These are phyloP conservation scores for Termitomyces sp. DNA, from an alignment of 768 basidiomycete genomes.

Conservation along the genomic window DNA sequence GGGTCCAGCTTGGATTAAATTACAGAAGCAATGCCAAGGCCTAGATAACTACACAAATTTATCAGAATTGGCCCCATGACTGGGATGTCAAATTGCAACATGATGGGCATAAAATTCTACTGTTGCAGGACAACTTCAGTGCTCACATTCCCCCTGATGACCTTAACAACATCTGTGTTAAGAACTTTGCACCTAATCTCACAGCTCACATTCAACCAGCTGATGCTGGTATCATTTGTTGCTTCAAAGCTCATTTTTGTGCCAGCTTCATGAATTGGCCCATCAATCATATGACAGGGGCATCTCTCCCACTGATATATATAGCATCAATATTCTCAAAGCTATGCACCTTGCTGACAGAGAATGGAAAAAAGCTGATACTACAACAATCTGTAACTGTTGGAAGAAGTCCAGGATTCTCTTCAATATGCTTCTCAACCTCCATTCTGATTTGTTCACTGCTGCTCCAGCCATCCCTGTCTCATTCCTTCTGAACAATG, in stretches of 20 bases:
- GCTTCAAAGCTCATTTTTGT: neutral
- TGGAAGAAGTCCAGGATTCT: slow-evolving; percentile 30
- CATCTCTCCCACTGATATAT: slow-evolving; percentile 25
- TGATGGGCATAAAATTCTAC: slow-evolving; percentile 1
- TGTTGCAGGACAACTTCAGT: slow-evolving; percentile 4
- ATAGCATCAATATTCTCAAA: slow-evolving; percentile 28
- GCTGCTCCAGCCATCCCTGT: slow-evolving; percentile 19
- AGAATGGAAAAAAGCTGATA: no score
- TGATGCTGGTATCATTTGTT: no score
- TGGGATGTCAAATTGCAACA: slow-evolving; percentile 27
- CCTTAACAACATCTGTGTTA: slow-evolving; percentile 2
- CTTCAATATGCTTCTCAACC: slow-evolving; percentile 10
- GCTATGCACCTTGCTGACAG: no score
- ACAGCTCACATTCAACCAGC: slow-evolving; percentile 2
- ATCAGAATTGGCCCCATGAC: neutral
- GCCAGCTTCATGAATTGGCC: slow-evolving; percentile 16
- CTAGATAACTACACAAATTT: neutral
- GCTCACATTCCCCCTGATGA: neutral
- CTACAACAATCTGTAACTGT: no score
- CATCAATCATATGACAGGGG: slow-evolving; percentile 26
- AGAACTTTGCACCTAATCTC: slow-evolving; percentile 26
- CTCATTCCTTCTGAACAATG: slow-evolving; percentile 17
- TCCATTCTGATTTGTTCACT: neutral
- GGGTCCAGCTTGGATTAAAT: neutral
- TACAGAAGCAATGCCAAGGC: neutral